Evolutionary conservation across 257 asterid species (phyloP).

Genomic region (Nicotiana knightiana): DNA sequence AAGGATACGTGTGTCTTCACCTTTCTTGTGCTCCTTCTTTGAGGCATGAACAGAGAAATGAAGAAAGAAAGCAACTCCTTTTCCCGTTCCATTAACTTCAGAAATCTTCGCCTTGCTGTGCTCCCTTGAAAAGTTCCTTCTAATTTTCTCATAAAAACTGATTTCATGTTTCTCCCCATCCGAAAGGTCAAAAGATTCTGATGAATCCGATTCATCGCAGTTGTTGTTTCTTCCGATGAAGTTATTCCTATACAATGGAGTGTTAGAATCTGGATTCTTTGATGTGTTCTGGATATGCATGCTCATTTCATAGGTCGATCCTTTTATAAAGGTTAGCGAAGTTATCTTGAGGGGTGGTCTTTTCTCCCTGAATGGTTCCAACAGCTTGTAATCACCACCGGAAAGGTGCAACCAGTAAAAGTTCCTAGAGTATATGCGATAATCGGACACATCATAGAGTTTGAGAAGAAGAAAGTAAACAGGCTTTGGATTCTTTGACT

Average conservation of each 20-base stretch:
- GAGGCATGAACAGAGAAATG: constrained; percentile 73
- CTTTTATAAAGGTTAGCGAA: constrained; percentile 46
- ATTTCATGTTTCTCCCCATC: constrained; percentile 18
- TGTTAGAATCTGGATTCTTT: constrained; percentile 39
- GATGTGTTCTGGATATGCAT: constrained; percentile 66
- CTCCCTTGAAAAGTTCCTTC: constrained; percentile 24
- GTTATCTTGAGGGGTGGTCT: constrained; percentile 51
- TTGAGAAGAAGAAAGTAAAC: constrained; percentile 92
- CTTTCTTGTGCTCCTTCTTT: constrained; percentile 27
- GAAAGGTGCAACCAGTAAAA: constrained; percentile 89
- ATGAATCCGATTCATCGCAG: constrained; percentile 8
- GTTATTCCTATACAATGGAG: constrained; percentile 28
- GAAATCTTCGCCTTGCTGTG: constrained; percentile 26
- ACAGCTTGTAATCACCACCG: constrained; percentile 71
- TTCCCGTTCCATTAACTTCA: constrained; percentile 44
- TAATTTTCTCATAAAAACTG: constrained; percentile 36
- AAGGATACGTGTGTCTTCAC: constrained; percentile 66
- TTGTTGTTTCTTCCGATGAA: neutral
- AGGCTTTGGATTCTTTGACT: constrained; percentile 58
- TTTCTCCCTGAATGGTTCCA: constrained; percentile 58
- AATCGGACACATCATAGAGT: constrained; percentile 49
- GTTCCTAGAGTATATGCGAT: constrained; percentile 69
- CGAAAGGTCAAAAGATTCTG: neutral
- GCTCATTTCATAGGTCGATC: constrained; percentile 55
- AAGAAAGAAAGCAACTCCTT: constrained; percentile 85